Percentiles rank a stretch among this genome's conserved stretches.
Evolutionary conservation across 495 filamentous ascomycete genomes (phyloP).

Genomic region (Lasiosphaeria miniovina): DNA sequence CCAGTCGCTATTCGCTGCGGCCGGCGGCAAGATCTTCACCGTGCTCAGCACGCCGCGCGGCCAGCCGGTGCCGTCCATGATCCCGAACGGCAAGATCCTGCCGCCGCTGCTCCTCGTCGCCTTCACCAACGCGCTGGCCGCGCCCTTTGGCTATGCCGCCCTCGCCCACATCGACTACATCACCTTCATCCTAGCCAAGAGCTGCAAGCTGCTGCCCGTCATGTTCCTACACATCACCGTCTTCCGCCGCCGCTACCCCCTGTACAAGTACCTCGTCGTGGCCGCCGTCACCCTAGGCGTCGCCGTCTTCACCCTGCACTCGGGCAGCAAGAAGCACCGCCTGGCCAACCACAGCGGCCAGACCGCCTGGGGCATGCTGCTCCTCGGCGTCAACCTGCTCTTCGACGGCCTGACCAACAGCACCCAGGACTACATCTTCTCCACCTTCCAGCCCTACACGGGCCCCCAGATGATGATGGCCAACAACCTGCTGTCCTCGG

Average conservation of each 20-base stretch:
- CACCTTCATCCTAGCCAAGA: conserved; percentile 96
- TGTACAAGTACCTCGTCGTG: conserved; percentile 96
- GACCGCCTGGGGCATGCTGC: conserved; percentile 70
- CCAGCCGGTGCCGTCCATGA: conserved; percentile 57
- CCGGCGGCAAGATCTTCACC: conserved; percentile 80
- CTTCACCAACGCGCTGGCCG: conserved; percentile 80
- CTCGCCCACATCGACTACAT: conserved; percentile 97
- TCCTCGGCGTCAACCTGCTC: conserved; percentile 87
- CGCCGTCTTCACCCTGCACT: conserved; percentile 90
- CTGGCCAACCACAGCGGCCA: conserved; percentile 35
- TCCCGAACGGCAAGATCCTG: conserved; percentile 71
- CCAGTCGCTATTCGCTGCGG: conserved; percentile 84
- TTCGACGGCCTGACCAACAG: conserved; percentile 96
- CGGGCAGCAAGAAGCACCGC: conserved; percentile 57
- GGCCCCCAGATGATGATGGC: conserved; percentile 99
- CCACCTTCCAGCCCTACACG: conserved; percentile 67
- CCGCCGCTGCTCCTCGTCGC: conserved; percentile 81
- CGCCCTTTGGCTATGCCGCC: conserved; percentile 91
- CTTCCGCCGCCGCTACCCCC: conserved; percentile 83
- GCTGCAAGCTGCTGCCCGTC: conserved; percentile 94
- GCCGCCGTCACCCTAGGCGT: conserved; percentile 86
- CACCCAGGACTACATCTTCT: conserved; percentile 94
- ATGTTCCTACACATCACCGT: conserved; percentile 94
- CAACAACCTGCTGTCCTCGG: conserved; percentile 81
- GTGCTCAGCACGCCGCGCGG: conserved; percentile 56